Percentiles rank a stretch among this genome's conserved stretches.
Conservation (phyloP, 2,329 filamentous ascomycete species). For the Orbilia oligospora region DNA sequence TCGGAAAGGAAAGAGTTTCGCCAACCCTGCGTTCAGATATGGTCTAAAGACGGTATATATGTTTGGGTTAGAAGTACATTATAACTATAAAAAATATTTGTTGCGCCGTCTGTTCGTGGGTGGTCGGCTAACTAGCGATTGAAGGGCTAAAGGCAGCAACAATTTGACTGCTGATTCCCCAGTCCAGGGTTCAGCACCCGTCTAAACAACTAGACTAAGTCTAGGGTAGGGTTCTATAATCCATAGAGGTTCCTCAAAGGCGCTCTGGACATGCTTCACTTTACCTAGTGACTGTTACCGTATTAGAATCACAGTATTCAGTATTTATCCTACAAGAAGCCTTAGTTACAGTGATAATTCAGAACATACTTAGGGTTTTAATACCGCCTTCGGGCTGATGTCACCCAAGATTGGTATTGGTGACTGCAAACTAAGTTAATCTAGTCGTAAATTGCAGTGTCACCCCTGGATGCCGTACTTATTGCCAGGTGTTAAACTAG, state of each 20-base stretch:
- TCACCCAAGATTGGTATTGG: constrained; percentile 39
- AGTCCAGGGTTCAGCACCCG: constrained; percentile 3
- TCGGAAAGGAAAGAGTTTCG: constrained; percentile 25
- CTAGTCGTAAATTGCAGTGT: neutral
- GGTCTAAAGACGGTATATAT: constrained; percentile 40
- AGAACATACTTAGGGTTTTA: constrained; percentile 23
- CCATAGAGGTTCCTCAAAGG: neutral
- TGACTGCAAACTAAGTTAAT: neutral
- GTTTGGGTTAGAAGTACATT: constrained; percentile 19
- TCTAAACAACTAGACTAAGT: too few relatives aligned
- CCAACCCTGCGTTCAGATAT: constrained; percentile 40
- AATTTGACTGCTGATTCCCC: constrained; percentile 41
- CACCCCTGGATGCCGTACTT: neutral
- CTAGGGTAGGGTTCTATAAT: too few relatives aligned
- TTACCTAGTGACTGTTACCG: too few relatives aligned
- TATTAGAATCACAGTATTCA: neutral
- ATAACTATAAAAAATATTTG: too few relatives aligned
- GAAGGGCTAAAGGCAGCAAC: constrained; percentile 37
- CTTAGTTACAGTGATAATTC: too few relatives aligned
- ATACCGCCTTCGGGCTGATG: constrained; percentile 20
- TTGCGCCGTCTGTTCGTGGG: too few relatives aligned
- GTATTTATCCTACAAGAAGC: too few relatives aligned
- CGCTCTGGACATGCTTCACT: constrained; percentile 16
- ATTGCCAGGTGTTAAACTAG: constrained; percentile 33
- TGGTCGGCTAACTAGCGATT: constrained; percentile 29